Base-by-base conservation (phyloP, 2,329 filamentous ascomycete species). In the Neurospora crassa region DNA sequence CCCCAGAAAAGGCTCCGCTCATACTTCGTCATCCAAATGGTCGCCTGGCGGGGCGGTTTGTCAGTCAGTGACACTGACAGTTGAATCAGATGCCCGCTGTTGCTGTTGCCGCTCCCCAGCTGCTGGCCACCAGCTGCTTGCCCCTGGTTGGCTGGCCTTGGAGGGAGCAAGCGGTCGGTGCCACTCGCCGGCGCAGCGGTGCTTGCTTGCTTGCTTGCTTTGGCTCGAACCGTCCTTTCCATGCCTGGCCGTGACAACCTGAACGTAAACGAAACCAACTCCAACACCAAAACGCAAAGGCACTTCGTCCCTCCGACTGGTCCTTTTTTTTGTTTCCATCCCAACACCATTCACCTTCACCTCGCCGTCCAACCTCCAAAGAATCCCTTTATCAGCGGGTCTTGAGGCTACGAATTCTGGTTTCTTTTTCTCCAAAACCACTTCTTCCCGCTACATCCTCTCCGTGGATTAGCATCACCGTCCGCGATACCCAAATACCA, bases 21-120 rank as follows among this genome's bases (percentile, higher is more conserved):
- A 3, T 3, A 76, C 75, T 74, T 78, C 78, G 78, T 79, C 78
- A 79, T 79, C 76, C 76, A 70, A 75, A 73, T 77, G 73, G 77
- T 76, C 76, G 77, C 78, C 78, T 79, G 73, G 72, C 75, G 73
- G 47, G 47, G 47, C 47, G 47, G 47, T 53, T 53, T 53, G 47
- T 53, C 45, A 53, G 45, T 53, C 43, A 20, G n/a, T 47, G 43
- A 20, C 43, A 45, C 45, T 53, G n/a, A 45, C 16, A 43, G 41
- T 43, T 47, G 18, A 45, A n/a, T 20, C 8, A 45, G 18, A n/a
- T 47, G 45, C n/a, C n/a, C n/a, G n/a, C 45, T 53, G 45, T 53
- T 53, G 45, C 45, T 24, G 5, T 53, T 53, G 45, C 45, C 45
- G 45, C 45, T 53, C 45, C 45, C 45, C 45, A 53, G 45, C 45